Evolutionary conservation across 2,329 filamentous ascomycete genomes (phyloP).

Genomic region (Alternaria sp.): DNA sequence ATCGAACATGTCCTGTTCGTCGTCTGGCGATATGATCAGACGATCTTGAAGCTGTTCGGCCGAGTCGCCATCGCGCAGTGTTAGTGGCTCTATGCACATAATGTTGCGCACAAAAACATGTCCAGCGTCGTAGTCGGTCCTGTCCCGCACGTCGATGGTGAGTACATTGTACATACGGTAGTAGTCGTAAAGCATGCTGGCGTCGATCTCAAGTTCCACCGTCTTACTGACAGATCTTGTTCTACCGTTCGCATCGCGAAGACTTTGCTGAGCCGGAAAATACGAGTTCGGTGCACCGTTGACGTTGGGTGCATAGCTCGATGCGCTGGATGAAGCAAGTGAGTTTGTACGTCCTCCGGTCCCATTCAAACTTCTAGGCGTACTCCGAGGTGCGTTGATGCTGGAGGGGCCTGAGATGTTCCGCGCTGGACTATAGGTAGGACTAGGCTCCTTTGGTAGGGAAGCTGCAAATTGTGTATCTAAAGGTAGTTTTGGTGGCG

Average conservation of each 20-base stretch:
- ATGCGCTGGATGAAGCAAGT: slow-evolving; percentile 51
- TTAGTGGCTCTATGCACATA: slow-evolving; percentile 89
- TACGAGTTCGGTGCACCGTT: slow-evolving; percentile 53
- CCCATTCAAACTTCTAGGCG: slow-evolving; percentile 69
- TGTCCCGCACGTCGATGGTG: slow-evolving; percentile 83
- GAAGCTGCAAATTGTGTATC: slow-evolving; percentile 62
- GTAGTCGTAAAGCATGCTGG: slow-evolving; percentile 74
- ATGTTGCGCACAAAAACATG: slow-evolving; percentile 86
- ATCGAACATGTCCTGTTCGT: slow-evolving; percentile 79
- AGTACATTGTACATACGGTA: slow-evolving; percentile 74
- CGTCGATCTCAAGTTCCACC: slow-evolving; percentile 69
- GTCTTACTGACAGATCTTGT: slow-evolving; percentile 59
- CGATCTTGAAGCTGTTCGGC: slow-evolving; percentile 72
- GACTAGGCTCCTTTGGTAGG: slow-evolving; percentile 75
- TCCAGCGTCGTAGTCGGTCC: slow-evolving; percentile 83
- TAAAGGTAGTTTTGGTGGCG: slow-evolving; percentile 58
- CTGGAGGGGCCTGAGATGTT: slow-evolving; percentile 73
- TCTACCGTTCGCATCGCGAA: slow-evolving; percentile 26
- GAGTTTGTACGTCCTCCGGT: slow-evolving; percentile 64
- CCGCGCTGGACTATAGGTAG: slow-evolving; percentile 79
- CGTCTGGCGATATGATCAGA: slow-evolving; percentile 73
- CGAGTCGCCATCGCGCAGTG: slow-evolving; percentile 72
- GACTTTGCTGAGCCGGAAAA: slow-evolving; percentile 47
- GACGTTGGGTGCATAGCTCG: slow-evolving; percentile 47
- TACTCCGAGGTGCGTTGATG: slow-evolving; percentile 71